A percentile compares a stretch with the other conserved stretches of the same genome.
These are phyloP conservation scores for Nissolia schottii DNA, from an alignment of 306 rosid species.

Conservation along the genomic window DNA sequence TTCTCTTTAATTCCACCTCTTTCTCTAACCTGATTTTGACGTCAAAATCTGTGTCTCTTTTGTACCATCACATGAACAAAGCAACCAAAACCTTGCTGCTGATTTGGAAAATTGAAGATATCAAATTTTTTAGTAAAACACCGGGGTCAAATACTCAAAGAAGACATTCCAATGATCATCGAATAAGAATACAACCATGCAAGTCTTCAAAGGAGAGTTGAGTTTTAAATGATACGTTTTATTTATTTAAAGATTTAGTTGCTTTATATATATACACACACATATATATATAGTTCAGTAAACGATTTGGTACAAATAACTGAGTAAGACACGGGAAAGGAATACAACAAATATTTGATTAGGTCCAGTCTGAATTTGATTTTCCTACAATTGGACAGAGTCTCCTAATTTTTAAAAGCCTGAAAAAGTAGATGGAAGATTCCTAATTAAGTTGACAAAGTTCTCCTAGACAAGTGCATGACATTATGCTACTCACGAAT, in stretches of 20 bases:
- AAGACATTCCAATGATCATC: background rate
- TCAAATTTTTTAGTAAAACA: background rate
- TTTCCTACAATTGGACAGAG: background rate
- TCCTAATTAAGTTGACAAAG: background rate
- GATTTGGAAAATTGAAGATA: background rate
- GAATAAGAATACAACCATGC: background rate
- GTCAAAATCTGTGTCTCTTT: too few species aligned
- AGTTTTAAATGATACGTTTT: background rate
- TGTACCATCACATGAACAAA: too few species aligned
- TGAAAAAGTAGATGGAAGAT: background rate
- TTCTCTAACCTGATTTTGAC: too few species aligned
- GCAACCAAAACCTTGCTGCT: too few species aligned
- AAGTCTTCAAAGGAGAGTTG: background rate
- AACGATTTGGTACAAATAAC: too few species aligned
- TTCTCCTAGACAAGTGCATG: background rate
- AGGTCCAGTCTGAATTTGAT: slow-evolving; percentile 8
- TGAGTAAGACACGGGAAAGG: background rate
- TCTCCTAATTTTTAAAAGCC: background rate
- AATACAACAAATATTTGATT: background rate
- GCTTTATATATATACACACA: background rate
- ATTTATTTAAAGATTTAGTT: background rate
- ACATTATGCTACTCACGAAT: background rate
- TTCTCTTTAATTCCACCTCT: too few species aligned
- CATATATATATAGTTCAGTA: too few species aligned
- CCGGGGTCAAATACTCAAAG: background rate